Percentiles rank a stretch among this genome's conserved stretches.
Conservation (phyloP, 148 eudicot species). For the Rhododendron mucronatum region DNA sequence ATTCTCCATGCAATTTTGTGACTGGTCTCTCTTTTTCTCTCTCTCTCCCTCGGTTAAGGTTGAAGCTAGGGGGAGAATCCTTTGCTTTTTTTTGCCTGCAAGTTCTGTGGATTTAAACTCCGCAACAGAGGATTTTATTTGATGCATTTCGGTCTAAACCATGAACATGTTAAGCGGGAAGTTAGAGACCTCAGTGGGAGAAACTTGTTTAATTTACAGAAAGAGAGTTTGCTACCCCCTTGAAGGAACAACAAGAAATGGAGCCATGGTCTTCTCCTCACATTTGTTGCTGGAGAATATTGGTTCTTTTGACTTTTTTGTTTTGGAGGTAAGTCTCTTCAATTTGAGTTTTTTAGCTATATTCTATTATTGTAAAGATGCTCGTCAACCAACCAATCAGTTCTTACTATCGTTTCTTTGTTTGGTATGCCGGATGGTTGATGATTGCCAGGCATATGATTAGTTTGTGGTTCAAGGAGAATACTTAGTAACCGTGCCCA, state of each 20-base stretch:
- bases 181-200: neutral
- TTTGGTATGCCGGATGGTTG: neutral
- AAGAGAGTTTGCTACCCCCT: neutral
- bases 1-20: neutral
- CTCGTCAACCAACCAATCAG: neutral
- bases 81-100: neutral
- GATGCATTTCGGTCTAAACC: neutral
- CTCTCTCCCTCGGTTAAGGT: neutral
- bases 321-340: neutral
- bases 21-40: neutral
- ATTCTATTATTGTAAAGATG: neutral
- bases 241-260: neutral
- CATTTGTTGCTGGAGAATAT: neutral
- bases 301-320: neutral
- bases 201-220: neutral
- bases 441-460: neutral
- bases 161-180: neutral
- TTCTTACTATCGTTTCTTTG: neutral
- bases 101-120: neutral
- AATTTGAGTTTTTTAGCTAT: neutral
- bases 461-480: neutral
- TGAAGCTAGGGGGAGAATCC: neutral
- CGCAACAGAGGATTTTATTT: neutral
- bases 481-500: neutral
- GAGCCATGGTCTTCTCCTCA: neutral